Evolutionary conservation across 2,329 filamentous ascomycete species (phyloP), one percentile per base, ranked within the genome.

Genomic region (Diaporthe vaccinii): DNA sequence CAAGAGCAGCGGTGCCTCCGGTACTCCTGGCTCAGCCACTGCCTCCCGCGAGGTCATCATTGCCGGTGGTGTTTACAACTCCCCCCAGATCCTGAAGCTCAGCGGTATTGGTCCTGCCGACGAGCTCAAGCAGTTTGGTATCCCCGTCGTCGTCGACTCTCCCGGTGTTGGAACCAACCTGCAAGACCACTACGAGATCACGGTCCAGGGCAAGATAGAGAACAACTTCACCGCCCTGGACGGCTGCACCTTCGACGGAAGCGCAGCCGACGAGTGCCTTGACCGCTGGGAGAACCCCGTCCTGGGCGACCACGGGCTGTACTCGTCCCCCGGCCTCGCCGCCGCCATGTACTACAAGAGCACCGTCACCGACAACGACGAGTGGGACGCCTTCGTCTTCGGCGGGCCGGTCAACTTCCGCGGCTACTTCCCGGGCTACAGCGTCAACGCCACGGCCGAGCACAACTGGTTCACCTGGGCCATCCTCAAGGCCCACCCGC

Each of bases 371-470:
- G 83, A 80, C 3, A 79, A 85, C 39, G 83, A 83, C 62, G 83
- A 85, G 51, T 84, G 80, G 70, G 88, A 90, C 77, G 78, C 88
- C 46, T 86, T 89, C 79, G 81, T 88, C 71, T 87, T 86, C 69
- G 77, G 77, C 58, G 73, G 57, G 7, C 72, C 76, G 1, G 76
- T 67, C 44, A 62, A 76, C 22, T 77, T 78, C 71, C 74, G 49
- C 12, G 77, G 77, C 14, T 77, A 76, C 74, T 77, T 74, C 68
- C 77, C 76, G 0, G 70, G 59, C 20, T 78, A 72, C 67, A 79
- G 79, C 72, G 77, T 79, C 71, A 65, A 75, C 28, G 61, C 67
- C 41, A 49, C 62, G 28, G 74, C 76, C 14, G 44, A 67, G 53
- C 57, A 74, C 12, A 74, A 72, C 69, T 58, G 74, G 34, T 80